Base-by-base conservation (phyloP, 2,329 filamentous ascomycete genomes). In the Knufia fluminis region DNA sequence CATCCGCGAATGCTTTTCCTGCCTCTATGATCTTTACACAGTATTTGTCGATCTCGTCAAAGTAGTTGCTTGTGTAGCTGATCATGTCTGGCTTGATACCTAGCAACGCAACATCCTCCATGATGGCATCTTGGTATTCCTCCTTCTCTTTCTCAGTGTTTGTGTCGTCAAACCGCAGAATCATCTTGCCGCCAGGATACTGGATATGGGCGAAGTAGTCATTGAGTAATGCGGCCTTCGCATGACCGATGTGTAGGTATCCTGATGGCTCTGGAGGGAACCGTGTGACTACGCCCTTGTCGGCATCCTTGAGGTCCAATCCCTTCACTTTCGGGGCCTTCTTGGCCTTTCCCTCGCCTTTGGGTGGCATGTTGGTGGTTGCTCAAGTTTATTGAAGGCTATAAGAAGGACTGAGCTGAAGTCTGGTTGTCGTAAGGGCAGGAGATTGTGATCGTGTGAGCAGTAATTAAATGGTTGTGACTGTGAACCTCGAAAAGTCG, bases 111-210 rank as follows among this genome's bases (percentile, higher is more conserved):
- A 96, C 78, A 67, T 98, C 92, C 71, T 95, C 85, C 33, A 95
- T 75, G 54, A 98, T 98, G 3, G 89, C 79, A 68, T 97, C 89
- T 66, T 97, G 84, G 66, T 84, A 98, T 71, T 97, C 92, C 66
- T 91, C 82, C 73, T 94, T 96, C 75, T 98, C 92, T 68, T 97
- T 97, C 52, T 85, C 83, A 6, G 92, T 92, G 70, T 98, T 98
- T 50, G 92, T 98, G 64, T 98, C 92, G 65, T 98, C 92, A 63
- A 98, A 92, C 52, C 92, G 86, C 44, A 97, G 79, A 52, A 94
- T 82, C 60, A 98, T 76, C 61, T 85, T 94, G 39, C 58, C 60
- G 61, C 92, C 92, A 3, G 52, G 52, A 44, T 61, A 59, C 46
- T 61, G 52, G 41, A 57, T 58, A 45, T 63, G 62, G 10, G 62